phyloP scores from a whole-genome alignment of 495 filamentous ascomycete species.

The Annulohypoxylon nitens region DNA sequence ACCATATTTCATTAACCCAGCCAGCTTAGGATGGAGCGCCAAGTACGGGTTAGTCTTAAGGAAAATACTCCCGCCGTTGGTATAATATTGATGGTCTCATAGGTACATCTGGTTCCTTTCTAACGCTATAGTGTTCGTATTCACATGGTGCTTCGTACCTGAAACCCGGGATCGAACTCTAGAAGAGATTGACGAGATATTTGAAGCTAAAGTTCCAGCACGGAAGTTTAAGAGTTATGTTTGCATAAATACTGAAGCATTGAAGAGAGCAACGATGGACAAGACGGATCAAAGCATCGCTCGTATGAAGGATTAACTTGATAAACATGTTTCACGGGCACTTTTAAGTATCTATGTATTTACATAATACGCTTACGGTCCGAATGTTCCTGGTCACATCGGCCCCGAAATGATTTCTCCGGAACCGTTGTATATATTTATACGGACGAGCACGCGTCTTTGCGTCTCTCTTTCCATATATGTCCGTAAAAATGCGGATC shows the following conservation, averaged over 20 bases:
- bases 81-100: conserved; percentile 4
- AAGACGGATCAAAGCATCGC: conserved; percentile 10
- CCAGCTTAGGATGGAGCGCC: conserved; percentile 57
- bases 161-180: conserved; percentile 67
- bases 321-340: not conserved
- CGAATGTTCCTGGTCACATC: not conserved
- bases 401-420: not conserved
- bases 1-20: conserved; percentile 70
- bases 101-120: conserved; percentile 58
- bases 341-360: not conserved
- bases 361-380: not conserved
- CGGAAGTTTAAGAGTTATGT: conserved; percentile 54
- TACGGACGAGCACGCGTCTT: not conserved
- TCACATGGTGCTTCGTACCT: conserved; percentile 63
- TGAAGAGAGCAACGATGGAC: conserved; percentile 3
- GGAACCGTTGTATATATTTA: not conserved
- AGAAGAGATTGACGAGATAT: conserved; percentile 69
- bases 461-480: not conserved
- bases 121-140: conserved; percentile 57
- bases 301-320: not conserved
- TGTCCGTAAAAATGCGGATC: not conserved
- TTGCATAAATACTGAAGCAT: conserved; percentile 42
- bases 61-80: not conserved
- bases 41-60: conserved; percentile 54
- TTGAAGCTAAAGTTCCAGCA: conserved; percentile 62